A percentile compares a stretch with the other conserved stretches of the same genome.
Conservation (phyloP, 2,329 filamentous ascomycete genomes). For the Akanthomyces uredinophilus region DNA sequence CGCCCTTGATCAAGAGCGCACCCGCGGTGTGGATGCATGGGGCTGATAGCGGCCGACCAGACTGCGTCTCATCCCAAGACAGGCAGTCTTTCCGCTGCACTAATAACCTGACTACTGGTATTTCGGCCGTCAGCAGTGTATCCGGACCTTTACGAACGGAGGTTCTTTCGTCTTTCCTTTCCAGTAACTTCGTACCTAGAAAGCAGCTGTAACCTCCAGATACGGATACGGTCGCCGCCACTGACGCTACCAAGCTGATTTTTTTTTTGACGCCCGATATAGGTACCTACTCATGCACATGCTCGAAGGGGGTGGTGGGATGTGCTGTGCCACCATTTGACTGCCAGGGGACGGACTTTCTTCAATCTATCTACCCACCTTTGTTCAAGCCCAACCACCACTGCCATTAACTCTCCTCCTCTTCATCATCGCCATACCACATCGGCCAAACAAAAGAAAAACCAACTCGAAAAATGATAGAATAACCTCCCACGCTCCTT, state of each 20-base stretch:
- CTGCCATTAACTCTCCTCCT: not conserved
- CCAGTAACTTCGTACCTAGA: no score
- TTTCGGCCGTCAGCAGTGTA: not conserved
- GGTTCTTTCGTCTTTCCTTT: not conserved
- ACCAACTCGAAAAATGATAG: not conserved
- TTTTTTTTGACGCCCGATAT: not conserved
- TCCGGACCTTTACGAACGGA: not conserved
- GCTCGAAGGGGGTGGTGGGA: not conserved
- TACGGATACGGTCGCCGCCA: not conserved
- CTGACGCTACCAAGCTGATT: not conserved
- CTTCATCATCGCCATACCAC: not conserved
- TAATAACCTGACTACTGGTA: no score
- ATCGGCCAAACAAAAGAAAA: not conserved
- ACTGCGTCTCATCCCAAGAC: not conserved
- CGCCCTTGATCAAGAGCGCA: no score
- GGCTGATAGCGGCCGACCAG: no score
- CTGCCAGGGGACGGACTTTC: not conserved
- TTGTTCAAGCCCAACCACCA: not conserved
- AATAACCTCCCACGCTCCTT: conserved; percentile 1
- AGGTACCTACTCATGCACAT: not conserved
- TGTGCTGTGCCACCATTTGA: not conserved
- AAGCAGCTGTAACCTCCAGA: no score
- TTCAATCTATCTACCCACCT: not conserved
- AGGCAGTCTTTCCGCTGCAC: not conserved
- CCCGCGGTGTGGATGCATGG: no score